phyloP scores from a whole-genome alignment of 495 filamentous ascomycete genomes.

The Cudoniella acicularis region DNA sequence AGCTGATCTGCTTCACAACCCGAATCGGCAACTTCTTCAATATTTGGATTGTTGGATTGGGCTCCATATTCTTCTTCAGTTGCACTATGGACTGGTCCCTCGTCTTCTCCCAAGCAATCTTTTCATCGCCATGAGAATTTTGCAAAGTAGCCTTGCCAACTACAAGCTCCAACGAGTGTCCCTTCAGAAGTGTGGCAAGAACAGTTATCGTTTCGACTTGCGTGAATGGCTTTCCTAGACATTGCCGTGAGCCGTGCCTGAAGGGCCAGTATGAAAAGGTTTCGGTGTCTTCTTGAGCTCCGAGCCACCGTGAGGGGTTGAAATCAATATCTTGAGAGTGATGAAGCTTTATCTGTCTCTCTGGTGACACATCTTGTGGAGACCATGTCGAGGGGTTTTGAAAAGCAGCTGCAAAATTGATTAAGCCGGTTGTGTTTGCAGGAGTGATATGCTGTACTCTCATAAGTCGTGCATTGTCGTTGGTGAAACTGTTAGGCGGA shows the following conservation, averaged over 20 bases:
- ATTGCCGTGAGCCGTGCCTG: neutral
- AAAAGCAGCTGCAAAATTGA: neutral
- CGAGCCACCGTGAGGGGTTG: neutral
- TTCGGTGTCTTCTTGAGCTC: neutral
- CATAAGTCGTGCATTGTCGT: neutral
- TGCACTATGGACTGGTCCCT: neutral
- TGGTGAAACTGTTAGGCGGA: neutral
- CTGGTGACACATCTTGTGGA: neutral
- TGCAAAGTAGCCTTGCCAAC: neutral
- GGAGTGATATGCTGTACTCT: neutral
- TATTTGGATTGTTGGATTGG: neutral
- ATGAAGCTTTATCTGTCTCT: neutral
- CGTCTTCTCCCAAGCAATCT: neutral
- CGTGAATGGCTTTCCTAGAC: neutral
- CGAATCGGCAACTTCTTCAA: neutral
- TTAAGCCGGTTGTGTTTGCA: neutral
- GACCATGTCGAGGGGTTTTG: neutral
- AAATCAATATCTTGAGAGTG: neutral
- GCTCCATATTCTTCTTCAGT: neutral
- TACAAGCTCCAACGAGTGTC: neutral
- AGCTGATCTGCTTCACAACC: neutral
- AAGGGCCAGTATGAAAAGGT: neutral
- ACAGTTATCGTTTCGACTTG: neutral
- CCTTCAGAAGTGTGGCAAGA: neutral
- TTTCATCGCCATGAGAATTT: neutral